These are phyloP conservation scores for Elymus sibiricus DNA, from an alignment of 176 grass and related monocot genomes.

Conservation along the genomic window DNA sequence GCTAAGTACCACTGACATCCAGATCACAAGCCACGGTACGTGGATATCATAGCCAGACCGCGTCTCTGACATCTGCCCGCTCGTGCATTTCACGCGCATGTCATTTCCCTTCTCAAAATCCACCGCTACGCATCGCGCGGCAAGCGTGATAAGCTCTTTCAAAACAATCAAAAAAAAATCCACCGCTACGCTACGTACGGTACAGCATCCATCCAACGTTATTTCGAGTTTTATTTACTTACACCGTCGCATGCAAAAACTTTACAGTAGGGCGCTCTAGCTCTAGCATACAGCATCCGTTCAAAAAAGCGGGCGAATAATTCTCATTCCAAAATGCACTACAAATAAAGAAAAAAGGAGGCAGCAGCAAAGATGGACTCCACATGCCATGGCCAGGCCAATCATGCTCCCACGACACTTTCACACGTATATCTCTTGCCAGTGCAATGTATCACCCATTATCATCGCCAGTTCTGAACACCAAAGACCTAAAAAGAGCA, in stretches of 20 bases:
- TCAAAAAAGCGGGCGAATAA: background rate
- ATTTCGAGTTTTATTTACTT: background rate
- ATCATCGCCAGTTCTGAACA: background rate
- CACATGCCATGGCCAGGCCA: conserved; percentile 36
- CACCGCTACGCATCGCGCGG: background rate
- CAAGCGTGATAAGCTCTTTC: too few relatives aligned
- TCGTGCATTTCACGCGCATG: too few relatives aligned
- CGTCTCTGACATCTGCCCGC: too few relatives aligned
- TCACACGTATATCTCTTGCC: background rate
- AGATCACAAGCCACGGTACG: too few relatives aligned
- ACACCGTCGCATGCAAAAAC: background rate
- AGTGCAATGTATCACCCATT: background rate
- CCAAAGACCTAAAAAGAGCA: conserved; percentile 39
- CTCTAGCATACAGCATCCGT: background rate
- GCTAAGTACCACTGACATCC: too few relatives aligned
- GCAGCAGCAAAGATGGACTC: background rate
- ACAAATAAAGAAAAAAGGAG: background rate
- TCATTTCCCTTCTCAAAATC: background rate
- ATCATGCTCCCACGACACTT: conserved; percentile 8
- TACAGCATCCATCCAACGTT: background rate
- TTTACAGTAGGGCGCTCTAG: background rate
- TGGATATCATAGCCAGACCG: too few relatives aligned
- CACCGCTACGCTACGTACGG: background rate
- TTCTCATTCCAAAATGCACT: background rate
- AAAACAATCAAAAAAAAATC: too few relatives aligned